Evolutionary conservation across 352 stramenopile species (phyloP), one percentile per base, ranked within the genome.

Genomic region (Thraustochytrium striatum): DNA sequence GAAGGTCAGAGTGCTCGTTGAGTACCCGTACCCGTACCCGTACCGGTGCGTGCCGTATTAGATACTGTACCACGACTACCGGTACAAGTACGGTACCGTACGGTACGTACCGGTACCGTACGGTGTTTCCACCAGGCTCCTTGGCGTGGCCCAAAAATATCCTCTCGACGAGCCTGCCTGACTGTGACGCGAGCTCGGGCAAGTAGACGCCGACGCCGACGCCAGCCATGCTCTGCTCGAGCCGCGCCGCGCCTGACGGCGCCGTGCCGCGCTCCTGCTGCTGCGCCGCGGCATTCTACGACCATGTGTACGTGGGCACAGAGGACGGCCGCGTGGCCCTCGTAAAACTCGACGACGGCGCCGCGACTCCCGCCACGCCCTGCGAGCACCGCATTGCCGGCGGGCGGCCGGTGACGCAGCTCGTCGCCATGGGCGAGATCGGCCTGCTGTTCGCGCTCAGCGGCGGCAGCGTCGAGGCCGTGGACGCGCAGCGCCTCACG

Each of bases 291-390:
- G 30, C 8, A 25, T 75, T 75, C 36, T 75, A 62, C 47, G 65
- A 75, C 36, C 44, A 75, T 7, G 19, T 75, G 50, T 75, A 75
- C 65, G 52, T 75, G 7, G 65, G 65, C 50, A 62, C 44, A 5
- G 52, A 61, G 8, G 65, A 75, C 32, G 65, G 65, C 21, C 44
- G 65, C 44, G 65, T 75, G 25, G 41, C 30, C 32, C 65, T 75
- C 21, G 39, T 58, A 28, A 55, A n/a, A n/a, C n/a, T n/a, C 47
- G 21, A 21, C 2, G 25, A 41, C 8, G 44, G 41, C 65, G 7
- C 21, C 9, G 47, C 47, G 25, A 25, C 47, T 21, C 47, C 16
- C 25, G 47, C 16, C 16, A 16, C 47, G 25, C 65, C 43, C 7
- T 30, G 21, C 19, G 32, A 21, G 43, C 7, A 39, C 25, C 32